Evolutionary conservation across 352 stramenopile genomes (phyloP), one percentile per base, ranked within the genome.

Genomic region (Pythium pectinolyticum): DNA sequence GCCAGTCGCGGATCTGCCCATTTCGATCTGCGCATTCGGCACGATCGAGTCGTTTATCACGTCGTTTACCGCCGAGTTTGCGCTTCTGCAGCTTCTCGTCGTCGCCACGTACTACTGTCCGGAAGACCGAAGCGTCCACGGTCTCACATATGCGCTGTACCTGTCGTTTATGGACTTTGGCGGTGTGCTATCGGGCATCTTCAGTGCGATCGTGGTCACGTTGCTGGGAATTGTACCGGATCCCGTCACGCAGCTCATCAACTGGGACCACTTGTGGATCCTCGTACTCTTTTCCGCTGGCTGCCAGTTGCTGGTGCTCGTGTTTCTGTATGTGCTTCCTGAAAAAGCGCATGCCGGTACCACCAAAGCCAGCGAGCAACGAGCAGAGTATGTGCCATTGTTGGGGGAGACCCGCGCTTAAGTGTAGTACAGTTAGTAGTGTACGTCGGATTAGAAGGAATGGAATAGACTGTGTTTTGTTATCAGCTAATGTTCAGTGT

Each of bases 121-220:
- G 0, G 53, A 72, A 10, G 67, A 74, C 52, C 69, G 61, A 1
- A 73, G 85, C 3, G 68, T 89, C 10, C 81, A 90, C 56, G 85
- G 85, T 3, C 69, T 94, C 28, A 89, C 85, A 46, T 94, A 94
- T 64, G 83, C 85, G 45, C 65, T 94, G 52, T 94, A 80, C 61
- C 66, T 94, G 37, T 92, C 83, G 14, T 90, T 91, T 59, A 94
- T 94, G 82, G 83, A 94, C 71, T 91, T 94, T 69, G 85, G 85
- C 17, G 85, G 83, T 27, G 82, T 92, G 27, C 58, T 91, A 2
- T 92, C 82, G 5, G 80, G 82, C 10, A 51, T 94, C 15, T 61
- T 89, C 14, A 83, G 75, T 15, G 86, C 85, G 10, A 39, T 76
- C 1, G 35, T 90, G 28, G 80, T 91, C 34, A 75, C 70, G 15